These are phyloP conservation scores for Calonectria montana DNA, from an alignment of 2,329 filamentous ascomycete species.

Conservation along the genomic window DNA sequence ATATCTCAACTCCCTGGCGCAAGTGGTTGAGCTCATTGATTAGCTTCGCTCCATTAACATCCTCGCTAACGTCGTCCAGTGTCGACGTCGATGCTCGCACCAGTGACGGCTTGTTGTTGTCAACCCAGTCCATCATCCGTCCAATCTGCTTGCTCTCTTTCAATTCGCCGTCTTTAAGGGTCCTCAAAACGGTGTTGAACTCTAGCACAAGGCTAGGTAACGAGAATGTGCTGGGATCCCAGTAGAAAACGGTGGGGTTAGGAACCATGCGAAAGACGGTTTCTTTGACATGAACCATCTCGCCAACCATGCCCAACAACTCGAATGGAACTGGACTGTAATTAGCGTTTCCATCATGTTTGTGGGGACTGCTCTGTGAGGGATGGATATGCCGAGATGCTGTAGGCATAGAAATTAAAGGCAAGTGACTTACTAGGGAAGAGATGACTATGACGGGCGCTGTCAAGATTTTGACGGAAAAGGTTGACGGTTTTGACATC, in stretches of 20 bases:
- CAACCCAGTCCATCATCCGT: slow-evolving; percentile 25
- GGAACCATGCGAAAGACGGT: slow-evolving; percentile 55
- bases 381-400: too few relatives aligned
- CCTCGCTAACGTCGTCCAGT: slow-evolving; percentile 21
- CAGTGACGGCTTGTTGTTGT: slow-evolving; percentile 25
- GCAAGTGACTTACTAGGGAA: slow-evolving; percentile 28
- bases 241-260: slow-evolving; percentile 48
- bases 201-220: slow-evolving; percentile 23
- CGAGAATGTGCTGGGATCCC: slow-evolving; percentile 33
- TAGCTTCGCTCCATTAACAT: slow-evolving; percentile 24
- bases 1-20: slow-evolving; percentile 22
- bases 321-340: slow-evolving; percentile 26
- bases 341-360: background rate
- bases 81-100: slow-evolving; percentile 24
- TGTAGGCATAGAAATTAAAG: too few relatives aligned
- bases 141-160: slow-evolving; percentile 15
- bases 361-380: too few relatives aligned
- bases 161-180: background rate
- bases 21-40: slow-evolving; percentile 30
- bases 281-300: slow-evolving; percentile 48
- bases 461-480: slow-evolving; percentile 38
- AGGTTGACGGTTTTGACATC: slow-evolving; percentile 47
- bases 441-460: slow-evolving; percentile 30
- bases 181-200: slow-evolving; percentile 10
- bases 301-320: slow-evolving; percentile 54